Conservation (phyloP, 768 basidiomycete genomes). For the Ramaria sp. region DNA sequence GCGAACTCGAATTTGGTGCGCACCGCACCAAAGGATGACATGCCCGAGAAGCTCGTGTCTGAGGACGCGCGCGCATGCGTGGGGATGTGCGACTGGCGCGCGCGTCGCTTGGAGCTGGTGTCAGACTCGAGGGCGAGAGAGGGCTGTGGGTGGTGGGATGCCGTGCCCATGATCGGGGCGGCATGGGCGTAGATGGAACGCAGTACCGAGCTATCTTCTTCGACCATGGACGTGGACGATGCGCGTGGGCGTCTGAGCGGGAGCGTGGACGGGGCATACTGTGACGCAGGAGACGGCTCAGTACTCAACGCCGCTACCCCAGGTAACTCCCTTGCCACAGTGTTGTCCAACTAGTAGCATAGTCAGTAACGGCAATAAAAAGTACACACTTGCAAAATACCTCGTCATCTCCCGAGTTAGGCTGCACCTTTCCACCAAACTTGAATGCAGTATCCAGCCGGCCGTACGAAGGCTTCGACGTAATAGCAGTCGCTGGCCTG, state of each 20-base stretch:
- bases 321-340: background rate
- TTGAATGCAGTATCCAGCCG: constrained; percentile 63
- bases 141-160: background rate
- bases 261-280: background rate
- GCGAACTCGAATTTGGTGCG: constrained; percentile 70
- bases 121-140: constrained; percentile 29
- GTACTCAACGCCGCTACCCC: constrained; percentile 4
- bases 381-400: background rate
- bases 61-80: constrained; percentile 32
- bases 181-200: constrained; percentile 45
- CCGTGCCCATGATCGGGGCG: constrained; percentile 16
- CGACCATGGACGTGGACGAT: constrained; percentile 15
- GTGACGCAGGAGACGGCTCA: background rate
- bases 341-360: background rate
- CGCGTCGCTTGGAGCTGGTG: constrained; percentile 27
- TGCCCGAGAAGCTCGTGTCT: constrained; percentile 54
- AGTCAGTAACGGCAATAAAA: background rate
- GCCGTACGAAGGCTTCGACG: constrained; percentile 38
- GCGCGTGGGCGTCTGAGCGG: background rate
- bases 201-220: constrained; percentile 43
- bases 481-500: background rate
- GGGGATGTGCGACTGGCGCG: constrained; percentile 16
- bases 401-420: constrained; percentile 8
- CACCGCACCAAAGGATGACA: constrained; percentile 72
- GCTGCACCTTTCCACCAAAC: constrained; percentile 45